Base-by-base conservation (phyloP, 139 green algal species). In the Chlamydomonas sp. region DNA sequence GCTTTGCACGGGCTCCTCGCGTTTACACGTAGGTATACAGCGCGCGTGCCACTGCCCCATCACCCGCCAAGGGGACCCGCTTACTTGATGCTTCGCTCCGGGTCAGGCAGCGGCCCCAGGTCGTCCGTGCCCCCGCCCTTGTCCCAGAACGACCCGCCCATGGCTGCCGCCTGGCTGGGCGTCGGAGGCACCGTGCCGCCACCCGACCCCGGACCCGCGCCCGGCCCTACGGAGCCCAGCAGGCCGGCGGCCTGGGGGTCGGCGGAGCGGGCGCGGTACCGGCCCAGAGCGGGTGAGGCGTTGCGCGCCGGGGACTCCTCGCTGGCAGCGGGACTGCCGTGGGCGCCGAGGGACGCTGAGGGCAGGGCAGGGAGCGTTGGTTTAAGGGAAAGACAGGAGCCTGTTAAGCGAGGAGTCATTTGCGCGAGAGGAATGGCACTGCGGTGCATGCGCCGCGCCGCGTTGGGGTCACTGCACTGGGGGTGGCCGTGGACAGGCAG, bases 41-140 rank as follows among this genome's bases (percentile, higher is more conserved):
- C 14, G 4, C 69, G 3, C 10, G 6, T 16, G 69, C 69, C 69
- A 7, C 69, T 5, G 69, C 9, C 69, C 69, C 18, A 14, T 59
- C 58, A 10, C 58, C 9, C 76, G 58, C 2, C 49, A 31, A 68
- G n/a, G 49, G 5, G 74, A 15, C 6, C n/a, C 61, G 12, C 89
- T 59, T 59, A 94, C 85, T 60, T 86, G 12, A 94, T 62, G 60
- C 76, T 74, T 63, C 64, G 76, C 60, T 93, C 93, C 20, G 93
- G 90, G 68, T 92, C 88, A 0, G 78, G 62, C 62, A 94, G 58
- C 1, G 93, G 93, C 59, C 64, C 60, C 64, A 96, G 91, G 12
- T 96, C 90, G 4, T 86, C 89, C 7, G 71, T 78, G 1, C 69
- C 60, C 9, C 72, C 59, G 20, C 49, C 18, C 85, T 92, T 90